These are phyloP conservation scores for Trichoderma erinaceum DNA, from an alignment of 495 filamentous ascomycete species.

Conservation along the genomic window DNA sequence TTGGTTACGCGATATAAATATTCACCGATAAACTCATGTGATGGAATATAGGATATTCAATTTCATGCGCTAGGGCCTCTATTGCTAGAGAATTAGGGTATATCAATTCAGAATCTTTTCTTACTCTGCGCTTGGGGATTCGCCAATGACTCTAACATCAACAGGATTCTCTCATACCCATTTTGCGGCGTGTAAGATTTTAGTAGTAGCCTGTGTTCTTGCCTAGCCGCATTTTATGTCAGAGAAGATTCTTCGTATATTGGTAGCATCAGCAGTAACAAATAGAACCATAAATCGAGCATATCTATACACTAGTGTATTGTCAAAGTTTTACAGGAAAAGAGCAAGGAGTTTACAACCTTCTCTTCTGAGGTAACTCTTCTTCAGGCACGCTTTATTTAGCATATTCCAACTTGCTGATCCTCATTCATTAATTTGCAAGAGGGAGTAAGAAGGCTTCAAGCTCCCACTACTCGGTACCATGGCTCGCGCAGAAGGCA, in stretches of 20 bases:
- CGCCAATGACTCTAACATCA: too few relatives aligned
- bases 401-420: not conserved
- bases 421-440: not conserved
- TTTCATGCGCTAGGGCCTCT: too few relatives aligned
- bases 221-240: not conserved
- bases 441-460: not conserved
- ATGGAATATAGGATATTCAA: too few relatives aligned
- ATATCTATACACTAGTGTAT: not conserved
- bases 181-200: not conserved
- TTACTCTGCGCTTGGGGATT: too few relatives aligned
- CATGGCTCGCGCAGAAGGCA: not conserved
- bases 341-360: not conserved
- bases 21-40: too few relatives aligned
- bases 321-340: not conserved
- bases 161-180: not conserved
- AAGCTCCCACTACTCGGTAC: not conserved
- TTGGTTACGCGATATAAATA: too few relatives aligned
- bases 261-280: not conserved
- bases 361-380: not conserved
- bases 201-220: not conserved
- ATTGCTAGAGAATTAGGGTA: too few relatives aligned
- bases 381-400: not conserved
- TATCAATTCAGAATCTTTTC: too few relatives aligned
- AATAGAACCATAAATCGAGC: not conserved
- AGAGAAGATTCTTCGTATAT: not conserved